Evolutionary conservation across 164 flowering plant genomes (phyloP).

Genomic region (Chimonanthus praecox): DNA sequence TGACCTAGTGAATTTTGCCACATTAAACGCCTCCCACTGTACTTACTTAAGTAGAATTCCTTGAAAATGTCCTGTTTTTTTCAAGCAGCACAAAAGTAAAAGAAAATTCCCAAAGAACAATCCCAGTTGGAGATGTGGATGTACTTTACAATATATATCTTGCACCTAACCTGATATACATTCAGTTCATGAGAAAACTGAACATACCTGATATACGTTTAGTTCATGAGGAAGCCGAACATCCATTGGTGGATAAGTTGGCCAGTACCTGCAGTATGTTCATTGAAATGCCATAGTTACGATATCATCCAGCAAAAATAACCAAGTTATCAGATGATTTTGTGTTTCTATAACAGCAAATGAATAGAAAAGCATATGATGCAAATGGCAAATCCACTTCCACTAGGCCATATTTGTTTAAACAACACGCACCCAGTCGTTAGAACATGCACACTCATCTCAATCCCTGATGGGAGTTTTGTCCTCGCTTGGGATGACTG

Average conservation of each 20-base stretch:
- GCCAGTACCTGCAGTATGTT: conserved; percentile 69
- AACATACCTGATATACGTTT: conserved; percentile 92
- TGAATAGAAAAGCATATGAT: neutral
- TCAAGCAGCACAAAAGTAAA: conserved; percentile 1
- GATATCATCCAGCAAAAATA: neutral
- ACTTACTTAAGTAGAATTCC: conserved; percentile 86
- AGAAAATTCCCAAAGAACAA: neutral
- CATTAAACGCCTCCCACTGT: conserved; percentile 90
- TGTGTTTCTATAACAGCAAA: too few species aligned
- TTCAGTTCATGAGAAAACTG: conserved; percentile 87
- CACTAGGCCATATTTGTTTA: neutral
- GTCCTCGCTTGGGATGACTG: conserved; percentile 93
- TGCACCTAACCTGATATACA: conserved; percentile 68
- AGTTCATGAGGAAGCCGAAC: conserved; percentile 88
- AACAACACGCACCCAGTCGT: conserved; percentile 65
- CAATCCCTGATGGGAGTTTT: conserved; percentile 86
- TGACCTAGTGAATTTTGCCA: conserved; percentile 97
- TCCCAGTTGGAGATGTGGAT: neutral
- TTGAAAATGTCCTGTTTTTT: conserved; percentile 76
- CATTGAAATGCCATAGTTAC: neutral
- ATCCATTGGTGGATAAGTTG: conserved; percentile 97
- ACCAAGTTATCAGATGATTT: neutral
- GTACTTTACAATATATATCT: neutral
- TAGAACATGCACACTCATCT: conserved; percentile 89
- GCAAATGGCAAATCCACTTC: neutral